phyloP scores from a whole-genome alignment of 208 protist genomes.

The Crithidia sp. region DNA sequence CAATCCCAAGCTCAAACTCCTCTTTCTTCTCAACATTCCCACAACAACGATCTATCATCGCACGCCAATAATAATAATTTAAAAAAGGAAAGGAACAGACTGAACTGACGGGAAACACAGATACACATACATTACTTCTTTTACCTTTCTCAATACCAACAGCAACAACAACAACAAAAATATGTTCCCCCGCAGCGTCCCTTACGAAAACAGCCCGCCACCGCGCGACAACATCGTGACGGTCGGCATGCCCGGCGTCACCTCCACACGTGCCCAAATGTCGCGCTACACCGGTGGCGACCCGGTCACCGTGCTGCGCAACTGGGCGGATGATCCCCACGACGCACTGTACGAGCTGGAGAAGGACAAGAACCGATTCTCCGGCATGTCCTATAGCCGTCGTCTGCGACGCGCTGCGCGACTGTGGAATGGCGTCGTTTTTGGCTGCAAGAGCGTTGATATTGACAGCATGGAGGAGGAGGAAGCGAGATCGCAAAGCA shows the following conservation, averaged over 20 bases:
- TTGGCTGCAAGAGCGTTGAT: neutral
- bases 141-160: no score
- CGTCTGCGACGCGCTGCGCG: constrained; percentile 11
- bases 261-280: constrained; percentile 63
- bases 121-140: no score
- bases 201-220: constrained; percentile 65
- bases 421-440: constrained; percentile 20
- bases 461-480: neutral
- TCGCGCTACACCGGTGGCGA: constrained; percentile 76
- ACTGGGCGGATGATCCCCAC: constrained; percentile 46
- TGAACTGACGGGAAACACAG: no score
- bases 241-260: constrained; percentile 77
- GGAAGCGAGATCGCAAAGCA: neutral
- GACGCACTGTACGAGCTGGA: constrained; percentile 23
- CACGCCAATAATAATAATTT: no score
- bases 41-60: no score
- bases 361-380: constrained; percentile 23
- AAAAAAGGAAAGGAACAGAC: no score
- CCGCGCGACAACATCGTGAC: constrained; percentile 82
- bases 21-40: no score
- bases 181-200: constrained; percentile 62
- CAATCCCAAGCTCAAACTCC: no score
- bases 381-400: constrained; percentile 4
- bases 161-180: neutral
- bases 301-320: constrained; percentile 70